These are phyloP conservation scores for Vitis cinerea DNA, from an alignment of 164 flowering plant genomes.

Conservation along the genomic window DNA sequence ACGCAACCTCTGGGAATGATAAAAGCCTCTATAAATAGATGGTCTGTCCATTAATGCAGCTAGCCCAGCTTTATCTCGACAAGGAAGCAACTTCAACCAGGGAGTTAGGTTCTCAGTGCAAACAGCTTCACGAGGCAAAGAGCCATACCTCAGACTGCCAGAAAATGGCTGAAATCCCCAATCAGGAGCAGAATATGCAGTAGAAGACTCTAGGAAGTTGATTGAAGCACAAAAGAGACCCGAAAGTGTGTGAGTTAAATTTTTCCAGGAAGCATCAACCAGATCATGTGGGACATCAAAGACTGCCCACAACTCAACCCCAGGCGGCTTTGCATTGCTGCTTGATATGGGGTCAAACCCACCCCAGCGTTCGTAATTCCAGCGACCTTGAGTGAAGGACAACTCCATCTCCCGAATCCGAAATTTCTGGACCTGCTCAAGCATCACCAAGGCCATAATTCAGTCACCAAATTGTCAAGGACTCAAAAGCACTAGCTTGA, in stretches of 20 bases:
- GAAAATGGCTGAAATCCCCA: slow-evolving; percentile 58
- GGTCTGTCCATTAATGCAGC: slow-evolving; percentile 84
- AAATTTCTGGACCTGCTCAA: slow-evolving; percentile 73
- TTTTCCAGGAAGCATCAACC: slow-evolving; percentile 90
- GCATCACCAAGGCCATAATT: slow-evolving; percentile 5
- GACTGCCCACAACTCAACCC: slow-evolving; percentile 95
- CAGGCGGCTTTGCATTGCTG: slow-evolving; percentile 91
- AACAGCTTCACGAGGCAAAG: slow-evolving; percentile 96
- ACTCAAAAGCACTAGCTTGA: too few species aligned
- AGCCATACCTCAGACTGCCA: slow-evolving; percentile 76
- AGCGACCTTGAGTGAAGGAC: slow-evolving; percentile 96
- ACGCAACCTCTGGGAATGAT: slow-evolving; percentile 86
- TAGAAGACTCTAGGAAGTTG: slow-evolving; percentile 85
- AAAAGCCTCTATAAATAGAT: slow-evolving; percentile 84
- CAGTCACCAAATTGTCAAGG: background rate
- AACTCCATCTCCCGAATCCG: slow-evolving; percentile 83
- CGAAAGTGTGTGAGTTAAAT: slow-evolving; percentile 87
- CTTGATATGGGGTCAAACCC: slow-evolving; percentile 85
- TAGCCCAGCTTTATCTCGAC: slow-evolving; percentile 95
- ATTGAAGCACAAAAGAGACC: slow-evolving; percentile 97
- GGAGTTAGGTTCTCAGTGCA: slow-evolving; percentile 99
- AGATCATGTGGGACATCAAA: slow-evolving; percentile 75
- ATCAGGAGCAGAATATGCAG: slow-evolving; percentile 72
- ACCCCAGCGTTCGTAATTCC: slow-evolving; percentile 97
- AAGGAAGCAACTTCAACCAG: slow-evolving; percentile 96